Conservation (phyloP, 441 rosid genomes). For the Adansonia gregorii region DNA sequence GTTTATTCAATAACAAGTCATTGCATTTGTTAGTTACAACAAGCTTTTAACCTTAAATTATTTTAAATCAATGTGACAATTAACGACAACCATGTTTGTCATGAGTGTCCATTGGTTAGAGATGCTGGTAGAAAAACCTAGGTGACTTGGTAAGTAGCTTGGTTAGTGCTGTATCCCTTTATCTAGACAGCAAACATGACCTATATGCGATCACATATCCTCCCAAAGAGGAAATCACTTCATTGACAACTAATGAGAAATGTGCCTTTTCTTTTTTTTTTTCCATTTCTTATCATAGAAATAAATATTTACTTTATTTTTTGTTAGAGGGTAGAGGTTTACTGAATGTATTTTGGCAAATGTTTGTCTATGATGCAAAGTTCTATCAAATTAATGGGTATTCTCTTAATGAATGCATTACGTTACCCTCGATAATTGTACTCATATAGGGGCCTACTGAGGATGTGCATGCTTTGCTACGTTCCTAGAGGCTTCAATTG, state of each 20-base stretch:
- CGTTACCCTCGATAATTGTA: conserved; percentile 4
- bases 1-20: background rate
- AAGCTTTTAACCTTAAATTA: background rate
- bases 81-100: background rate
- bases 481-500: background rate
- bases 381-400: background rate
- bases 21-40: background rate
- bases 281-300: too few species aligned
- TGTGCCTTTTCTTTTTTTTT: too few species aligned
- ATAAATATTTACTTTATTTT: background rate
- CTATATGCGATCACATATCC: background rate
- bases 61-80: background rate
- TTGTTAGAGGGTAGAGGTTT: background rate
- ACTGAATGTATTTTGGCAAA: background rate
- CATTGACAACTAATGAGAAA: too few species aligned
- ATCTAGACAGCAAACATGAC: background rate
- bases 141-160: background rate
- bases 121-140: background rate
- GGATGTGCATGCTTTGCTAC: background rate
- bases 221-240: background rate
- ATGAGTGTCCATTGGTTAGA: background rate
- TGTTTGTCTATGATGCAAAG: conserved; percentile 5
- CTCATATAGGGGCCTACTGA: background rate
- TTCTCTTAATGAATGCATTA: background rate
- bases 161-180: background rate